Conservation (phyloP, 2,329 filamentous ascomycete genomes). For the Colletotrichum zoysiae region DNA sequence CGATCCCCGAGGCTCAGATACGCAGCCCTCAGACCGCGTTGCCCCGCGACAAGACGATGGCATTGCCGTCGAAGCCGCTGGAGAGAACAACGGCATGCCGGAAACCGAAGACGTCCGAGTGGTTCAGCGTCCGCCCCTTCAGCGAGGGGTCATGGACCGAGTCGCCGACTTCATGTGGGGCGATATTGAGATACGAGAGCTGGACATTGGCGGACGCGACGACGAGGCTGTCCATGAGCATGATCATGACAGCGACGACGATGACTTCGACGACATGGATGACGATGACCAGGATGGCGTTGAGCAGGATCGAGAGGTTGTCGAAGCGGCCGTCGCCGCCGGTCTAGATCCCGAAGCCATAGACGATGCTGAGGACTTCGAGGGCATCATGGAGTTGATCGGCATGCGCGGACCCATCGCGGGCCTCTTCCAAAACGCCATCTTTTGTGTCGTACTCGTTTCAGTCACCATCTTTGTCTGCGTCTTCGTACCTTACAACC, state of each 20-base stretch:
- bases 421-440: conserved; percentile 91
- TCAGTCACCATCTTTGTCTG: conserved; percentile 87
- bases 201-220: conserved; percentile 44
- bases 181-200: conserved; percentile 58
- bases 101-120: conserved; percentile 28
- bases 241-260: conserved; percentile 56
- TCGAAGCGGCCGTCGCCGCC: conserved; percentile 74
- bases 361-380: conserved; percentile 92
- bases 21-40: background rate
- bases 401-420: conserved; percentile 95
- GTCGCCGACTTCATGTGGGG: conserved; percentile 74
- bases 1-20: background rate
- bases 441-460: conserved; percentile 93
- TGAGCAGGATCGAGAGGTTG: conserved; percentile 68
- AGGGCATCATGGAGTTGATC: conserved; percentile 94
- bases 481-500: conserved; percentile 91
- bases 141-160: conserved; percentile 55
- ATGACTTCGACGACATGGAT: conserved; percentile 54
- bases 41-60: conserved; percentile 9
- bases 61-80: conserved; percentile 1
- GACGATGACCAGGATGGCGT: conserved; percentile 49
- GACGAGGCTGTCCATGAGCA: conserved; percentile 66
- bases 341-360: conserved; percentile 81
- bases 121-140: conserved; percentile 41
- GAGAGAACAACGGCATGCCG: conserved; percentile 9